Conservation (phyloP, 164 flowering plant genomes). For the Piper betle region DNA sequence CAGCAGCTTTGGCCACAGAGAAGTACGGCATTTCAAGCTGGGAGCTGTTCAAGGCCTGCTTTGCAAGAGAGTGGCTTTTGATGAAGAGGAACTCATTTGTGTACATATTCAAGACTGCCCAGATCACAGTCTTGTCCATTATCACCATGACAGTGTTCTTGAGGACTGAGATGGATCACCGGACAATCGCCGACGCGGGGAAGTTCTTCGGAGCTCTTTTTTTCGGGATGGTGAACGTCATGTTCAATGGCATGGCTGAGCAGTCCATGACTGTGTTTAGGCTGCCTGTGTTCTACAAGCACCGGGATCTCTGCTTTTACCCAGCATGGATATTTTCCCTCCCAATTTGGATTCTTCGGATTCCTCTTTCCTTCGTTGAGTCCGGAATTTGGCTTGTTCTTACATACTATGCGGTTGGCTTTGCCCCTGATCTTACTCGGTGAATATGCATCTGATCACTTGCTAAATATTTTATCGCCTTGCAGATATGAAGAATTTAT, state of each 20-base stretch:
- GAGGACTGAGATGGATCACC: conserved; percentile 35
- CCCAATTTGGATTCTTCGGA: conserved; percentile 47
- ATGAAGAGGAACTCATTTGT: conserved; percentile 29
- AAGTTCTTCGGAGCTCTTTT: conserved; percentile 52
- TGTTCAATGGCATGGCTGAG: conserved; percentile 64
- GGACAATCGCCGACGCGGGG: conserved; percentile 28
- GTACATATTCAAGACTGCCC: conserved; percentile 42
- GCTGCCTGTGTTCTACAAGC: conserved; percentile 58
- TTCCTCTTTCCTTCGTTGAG: conserved; percentile 44
- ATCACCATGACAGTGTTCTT: conserved; percentile 43
- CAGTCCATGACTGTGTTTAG: conserved; percentile 38
- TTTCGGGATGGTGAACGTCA: conserved; percentile 41
- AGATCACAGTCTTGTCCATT: conserved; percentile 41
- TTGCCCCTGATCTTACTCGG: conserved; percentile 41
- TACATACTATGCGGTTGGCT: conserved; percentile 46
- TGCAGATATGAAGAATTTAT: no score
- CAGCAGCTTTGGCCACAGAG: conserved; percentile 38
- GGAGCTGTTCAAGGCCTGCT: no score
- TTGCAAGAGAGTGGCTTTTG: no score
- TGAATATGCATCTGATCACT: conserved; percentile 3
- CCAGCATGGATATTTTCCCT: conserved; percentile 61
- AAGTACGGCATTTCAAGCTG: conserved; percentile 39
- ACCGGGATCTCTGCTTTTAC: conserved; percentile 42
- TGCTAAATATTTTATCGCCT: neutral
- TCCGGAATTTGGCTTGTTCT: conserved; percentile 41